Conservation (phyloP, 169 alveolate genomes). For the Neospora caninum region DNA sequence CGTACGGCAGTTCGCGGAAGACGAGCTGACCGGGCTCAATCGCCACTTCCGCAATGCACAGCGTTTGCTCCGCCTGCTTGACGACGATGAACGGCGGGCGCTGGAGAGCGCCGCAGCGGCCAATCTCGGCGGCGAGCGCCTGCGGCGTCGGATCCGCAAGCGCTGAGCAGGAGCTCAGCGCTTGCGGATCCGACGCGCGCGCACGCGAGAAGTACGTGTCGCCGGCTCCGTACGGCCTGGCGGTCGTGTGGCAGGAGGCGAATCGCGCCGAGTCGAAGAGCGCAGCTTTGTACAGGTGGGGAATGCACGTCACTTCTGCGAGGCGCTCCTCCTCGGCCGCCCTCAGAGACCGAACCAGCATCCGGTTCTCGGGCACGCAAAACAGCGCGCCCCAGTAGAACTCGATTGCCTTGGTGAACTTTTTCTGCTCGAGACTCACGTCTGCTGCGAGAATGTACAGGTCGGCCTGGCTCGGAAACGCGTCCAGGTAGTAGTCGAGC, state of each 20-base stretch:
- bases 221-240: not conserved
- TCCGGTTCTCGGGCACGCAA: not conserved
- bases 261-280: slow-evolving; percentile 9
- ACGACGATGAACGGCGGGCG: slow-evolving; percentile 46
- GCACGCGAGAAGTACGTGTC: not conserved
- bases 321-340: slow-evolving; percentile 5
- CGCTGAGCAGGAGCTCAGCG: not conserved
- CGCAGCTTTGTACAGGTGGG: slow-evolving; percentile 12
- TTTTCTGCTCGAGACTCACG: not conserved
- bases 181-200: not conserved
- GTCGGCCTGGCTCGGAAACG: not conserved
- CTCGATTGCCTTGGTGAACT: not conserved
- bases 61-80: slow-evolving; percentile 25
- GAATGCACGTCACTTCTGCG: not conserved
- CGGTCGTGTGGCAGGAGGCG: not conserved
- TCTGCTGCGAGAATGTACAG: not conserved
- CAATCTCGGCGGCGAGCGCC: not conserved
- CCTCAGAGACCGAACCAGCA: not conserved
- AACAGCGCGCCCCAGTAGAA: slow-evolving; percentile 25
- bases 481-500: not conserved
- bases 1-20: slow-evolving; percentile 55
- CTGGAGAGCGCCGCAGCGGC: not conserved
- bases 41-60: slow-evolving; percentile 44
- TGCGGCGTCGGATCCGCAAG: not conserved
- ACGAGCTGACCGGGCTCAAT: slow-evolving; percentile 59